A percentile compares a stretch with the other conserved stretches of the same genome.
Evolutionary conservation across 306 rosid genomes (phyloP).

Genomic region (Sesbania bispinosa): DNA sequence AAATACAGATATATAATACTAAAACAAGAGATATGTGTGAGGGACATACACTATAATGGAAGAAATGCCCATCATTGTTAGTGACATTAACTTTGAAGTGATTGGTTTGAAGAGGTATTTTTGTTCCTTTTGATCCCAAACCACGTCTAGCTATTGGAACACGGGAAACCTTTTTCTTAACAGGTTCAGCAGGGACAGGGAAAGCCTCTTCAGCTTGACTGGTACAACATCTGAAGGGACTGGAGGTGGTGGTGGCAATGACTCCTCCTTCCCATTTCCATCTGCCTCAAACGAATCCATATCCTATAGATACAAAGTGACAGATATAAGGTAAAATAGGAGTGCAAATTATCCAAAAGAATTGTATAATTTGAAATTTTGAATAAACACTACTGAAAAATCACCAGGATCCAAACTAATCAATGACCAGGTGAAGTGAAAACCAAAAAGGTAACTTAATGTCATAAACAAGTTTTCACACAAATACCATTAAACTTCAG

Average conservation of each 20-base stretch:
- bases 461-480: neutral
- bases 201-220: constrained; percentile 30
- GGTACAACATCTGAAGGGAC: constrained; percentile 73
- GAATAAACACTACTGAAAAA: neutral
- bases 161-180: constrained; percentile 58
- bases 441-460: neutral
- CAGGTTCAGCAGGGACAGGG: constrained; percentile 36
- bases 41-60: constrained; percentile 77
- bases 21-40: neutral
- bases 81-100: constrained; percentile 73
- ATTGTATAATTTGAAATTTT: neutral
- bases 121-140: constrained; percentile 64
- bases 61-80: constrained; percentile 65
- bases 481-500: neutral
- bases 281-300: constrained; percentile 64
- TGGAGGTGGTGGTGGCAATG: constrained; percentile 84
- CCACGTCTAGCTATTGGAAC: constrained; percentile 68
- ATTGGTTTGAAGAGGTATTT: constrained; percentile 56
- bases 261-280: constrained; percentile 47
- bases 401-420: neutral
- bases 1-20: neutral
- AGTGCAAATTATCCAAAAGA: neutral
- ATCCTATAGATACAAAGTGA: constrained; percentile 6
- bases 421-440: neutral
- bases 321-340: neutral